phyloP scores from a whole-genome alignment of 2,329 filamentous ascomycete species.

The Colletotrichum lini region DNA sequence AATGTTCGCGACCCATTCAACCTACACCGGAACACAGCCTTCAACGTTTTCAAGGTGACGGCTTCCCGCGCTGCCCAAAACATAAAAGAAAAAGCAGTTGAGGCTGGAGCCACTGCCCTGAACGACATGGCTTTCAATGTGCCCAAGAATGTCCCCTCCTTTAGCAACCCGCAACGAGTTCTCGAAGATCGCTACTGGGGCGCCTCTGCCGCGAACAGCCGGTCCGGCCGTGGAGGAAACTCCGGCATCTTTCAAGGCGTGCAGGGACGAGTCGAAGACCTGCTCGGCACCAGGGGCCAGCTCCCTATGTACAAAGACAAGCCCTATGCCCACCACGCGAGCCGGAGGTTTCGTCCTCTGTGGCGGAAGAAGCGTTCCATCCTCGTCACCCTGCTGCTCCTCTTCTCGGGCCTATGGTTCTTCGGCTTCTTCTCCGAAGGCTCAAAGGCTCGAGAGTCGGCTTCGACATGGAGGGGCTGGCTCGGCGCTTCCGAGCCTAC shows the following conservation, averaged over 20 bases:
- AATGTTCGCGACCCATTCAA: conserved; percentile 61
- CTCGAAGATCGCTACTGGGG: conserved; percentile 78
- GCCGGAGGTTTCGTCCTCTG: conserved; percentile 70
- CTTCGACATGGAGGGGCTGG: conserved; percentile 69
- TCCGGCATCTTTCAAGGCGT: conserved; percentile 65
- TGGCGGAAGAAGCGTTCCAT: conserved; percentile 75
- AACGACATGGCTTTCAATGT: conserved; percentile 76
- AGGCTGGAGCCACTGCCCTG: conserved; percentile 64
- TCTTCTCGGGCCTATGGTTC: conserved; percentile 76
- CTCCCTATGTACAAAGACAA: conserved; percentile 99
- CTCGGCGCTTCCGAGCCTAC: conserved; percentile 63
- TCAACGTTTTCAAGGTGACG: conserved; percentile 62
- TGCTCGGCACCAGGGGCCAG: conserved; percentile 72
- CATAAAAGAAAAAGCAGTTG: conserved; percentile 63
- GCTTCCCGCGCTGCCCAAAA: conserved; percentile 61
- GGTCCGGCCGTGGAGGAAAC: conserved; percentile 55
- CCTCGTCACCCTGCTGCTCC: conserved; percentile 68
- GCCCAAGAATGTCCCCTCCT: conserved; percentile 79
- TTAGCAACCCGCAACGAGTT: conserved; percentile 74
- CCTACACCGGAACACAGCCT: conserved; percentile 52
- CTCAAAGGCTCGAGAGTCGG: conserved; percentile 48
- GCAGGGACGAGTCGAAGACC: conserved; percentile 73
- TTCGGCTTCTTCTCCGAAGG: conserved; percentile 71
- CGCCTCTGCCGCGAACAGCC: conserved; percentile 61
- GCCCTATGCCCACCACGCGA: conserved; percentile 80